Evolutionary conservation across 2,329 filamentous ascomycete genomes (phyloP).

Genomic region (Penicillium sumatraense): DNA sequence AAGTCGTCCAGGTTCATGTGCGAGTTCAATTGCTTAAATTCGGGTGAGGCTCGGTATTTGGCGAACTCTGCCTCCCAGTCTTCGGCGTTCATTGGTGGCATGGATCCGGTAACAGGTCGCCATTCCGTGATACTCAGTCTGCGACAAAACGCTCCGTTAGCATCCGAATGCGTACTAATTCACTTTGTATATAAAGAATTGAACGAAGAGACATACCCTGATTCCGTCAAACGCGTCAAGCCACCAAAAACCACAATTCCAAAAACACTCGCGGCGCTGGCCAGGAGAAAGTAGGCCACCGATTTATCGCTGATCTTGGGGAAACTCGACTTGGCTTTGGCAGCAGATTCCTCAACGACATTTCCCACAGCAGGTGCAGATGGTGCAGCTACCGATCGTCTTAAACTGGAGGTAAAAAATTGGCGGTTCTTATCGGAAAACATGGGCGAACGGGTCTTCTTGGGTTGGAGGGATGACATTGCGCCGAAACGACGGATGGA

Average conservation of each 20-base stretch:
- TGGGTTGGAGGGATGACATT: slow-evolving; percentile 32
- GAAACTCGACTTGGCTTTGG: slow-evolving; percentile 47
- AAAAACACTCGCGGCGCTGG: slow-evolving; percentile 90
- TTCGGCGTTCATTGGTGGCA: slow-evolving; percentile 75
- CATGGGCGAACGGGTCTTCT: slow-evolving; percentile 29
- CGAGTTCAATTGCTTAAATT: slow-evolving; percentile 90
- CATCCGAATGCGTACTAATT: slow-evolving; percentile 1
- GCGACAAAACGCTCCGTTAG: slow-evolving; percentile 17
- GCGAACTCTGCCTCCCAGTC: slow-evolving; percentile 94
- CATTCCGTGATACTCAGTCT: slow-evolving; percentile 99
- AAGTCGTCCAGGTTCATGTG: slow-evolving; percentile 93
- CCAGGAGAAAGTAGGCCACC: slow-evolving; percentile 91
- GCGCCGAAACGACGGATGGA: slow-evolving; percentile 36
- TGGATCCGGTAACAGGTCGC: slow-evolving; percentile 90
- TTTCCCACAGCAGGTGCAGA: slow-evolving; percentile 26
- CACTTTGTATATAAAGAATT: not conserved
- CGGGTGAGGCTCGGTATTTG: slow-evolving; percentile 89
- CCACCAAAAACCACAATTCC: slow-evolving; percentile 96
- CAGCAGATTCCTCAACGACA: slow-evolving; percentile 26
- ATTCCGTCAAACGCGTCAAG: slow-evolving; percentile 91
- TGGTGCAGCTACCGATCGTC: slow-evolving; percentile 23
- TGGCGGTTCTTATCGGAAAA: slow-evolving; percentile 31
- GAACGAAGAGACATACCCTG: slow-evolving; percentile 65
- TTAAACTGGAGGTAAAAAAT: slow-evolving; percentile 33
- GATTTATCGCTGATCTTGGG: slow-evolving; percentile 71